Evolutionary conservation across 345 rosid genomes (phyloP).

Genomic region (Jatropha curcas): DNA sequence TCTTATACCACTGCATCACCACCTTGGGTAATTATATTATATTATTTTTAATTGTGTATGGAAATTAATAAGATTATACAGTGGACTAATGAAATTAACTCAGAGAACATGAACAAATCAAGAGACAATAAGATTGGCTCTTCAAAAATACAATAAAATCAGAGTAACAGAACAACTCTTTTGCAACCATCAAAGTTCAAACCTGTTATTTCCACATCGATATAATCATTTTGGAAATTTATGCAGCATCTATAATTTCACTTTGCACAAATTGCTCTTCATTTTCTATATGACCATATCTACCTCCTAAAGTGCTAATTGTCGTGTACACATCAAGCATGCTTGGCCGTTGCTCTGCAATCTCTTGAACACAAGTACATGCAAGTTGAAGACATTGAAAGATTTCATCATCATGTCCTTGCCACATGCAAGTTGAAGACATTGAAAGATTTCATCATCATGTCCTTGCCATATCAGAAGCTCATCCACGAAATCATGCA

Average conservation of each 20-base stretch:
- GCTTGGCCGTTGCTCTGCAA: not conserved
- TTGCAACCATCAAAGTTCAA: too few relatives aligned
- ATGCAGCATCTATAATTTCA: not conserved
- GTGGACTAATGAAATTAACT: too few relatives aligned
- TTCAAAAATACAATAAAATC: too few relatives aligned
- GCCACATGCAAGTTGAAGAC: not conserved
- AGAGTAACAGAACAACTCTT: too few relatives aligned
- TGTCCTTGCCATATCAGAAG: not conserved
- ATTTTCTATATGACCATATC: not conserved
- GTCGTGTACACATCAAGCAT: constrained; percentile 22
- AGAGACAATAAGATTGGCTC: too few relatives aligned
- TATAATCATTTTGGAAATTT: not conserved
- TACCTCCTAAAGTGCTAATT: not conserved
- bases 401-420: not conserved
- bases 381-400: not conserved
- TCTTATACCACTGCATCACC: too few relatives aligned
- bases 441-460: not conserved
- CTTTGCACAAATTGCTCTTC: not conserved
- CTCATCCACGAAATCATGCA: not conserved
- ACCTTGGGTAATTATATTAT: too few relatives aligned
- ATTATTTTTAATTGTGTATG: too few relatives aligned
- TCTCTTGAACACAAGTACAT: not conserved
- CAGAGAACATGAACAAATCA: too few relatives aligned
- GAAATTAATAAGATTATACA: too few relatives aligned
- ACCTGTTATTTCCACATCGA: too few relatives aligned